Percentiles rank a stretch among this genome's conserved stretches.
Conservation (phyloP, 257 asterid species). For the Eustoma russellianum region DNA sequence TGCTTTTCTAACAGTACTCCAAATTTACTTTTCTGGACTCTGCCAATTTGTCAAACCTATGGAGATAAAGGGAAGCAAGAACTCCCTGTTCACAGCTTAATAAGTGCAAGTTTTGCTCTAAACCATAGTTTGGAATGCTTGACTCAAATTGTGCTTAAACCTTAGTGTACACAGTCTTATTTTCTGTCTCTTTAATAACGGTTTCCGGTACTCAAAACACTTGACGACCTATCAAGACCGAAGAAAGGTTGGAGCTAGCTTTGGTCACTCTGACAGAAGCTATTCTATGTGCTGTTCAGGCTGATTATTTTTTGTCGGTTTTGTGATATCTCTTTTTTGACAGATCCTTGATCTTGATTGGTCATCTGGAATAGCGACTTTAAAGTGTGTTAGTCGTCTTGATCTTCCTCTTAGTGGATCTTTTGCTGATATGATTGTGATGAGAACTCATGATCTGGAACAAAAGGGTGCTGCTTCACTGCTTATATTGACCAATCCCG, state of each 20-base stretch:
- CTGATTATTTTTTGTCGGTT: not conserved
- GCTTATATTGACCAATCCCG: constrained; percentile 79
- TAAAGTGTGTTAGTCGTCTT: constrained; percentile 74
- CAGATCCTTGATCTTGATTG: constrained; percentile 96
- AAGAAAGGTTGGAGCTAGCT: no score
- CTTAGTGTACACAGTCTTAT: no score
- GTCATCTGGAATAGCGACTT: constrained; percentile 73
- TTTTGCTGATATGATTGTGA: constrained; percentile 64
- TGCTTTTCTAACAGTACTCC: no score
- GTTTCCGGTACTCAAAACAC: no score
- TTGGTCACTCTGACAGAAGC: no score
- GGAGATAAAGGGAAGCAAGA: no score
- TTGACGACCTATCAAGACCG: no score
- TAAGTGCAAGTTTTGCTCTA: not conserved
- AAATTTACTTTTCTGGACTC: no score
- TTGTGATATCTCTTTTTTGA: constrained; percentile 5
- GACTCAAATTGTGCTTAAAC: no score
- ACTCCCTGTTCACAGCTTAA: no score
- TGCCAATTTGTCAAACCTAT: no score
- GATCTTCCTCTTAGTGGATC: constrained; percentile 87
- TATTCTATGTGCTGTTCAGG: not conserved
- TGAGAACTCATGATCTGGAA: constrained; percentile 40
- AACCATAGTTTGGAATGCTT: not conserved
- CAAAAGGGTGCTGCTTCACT: constrained; percentile 36
- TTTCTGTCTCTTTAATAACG: no score